phyloP scores from a whole-genome alignment of 23 red algal genomes.

The Gracilaria domingensis region DNA sequence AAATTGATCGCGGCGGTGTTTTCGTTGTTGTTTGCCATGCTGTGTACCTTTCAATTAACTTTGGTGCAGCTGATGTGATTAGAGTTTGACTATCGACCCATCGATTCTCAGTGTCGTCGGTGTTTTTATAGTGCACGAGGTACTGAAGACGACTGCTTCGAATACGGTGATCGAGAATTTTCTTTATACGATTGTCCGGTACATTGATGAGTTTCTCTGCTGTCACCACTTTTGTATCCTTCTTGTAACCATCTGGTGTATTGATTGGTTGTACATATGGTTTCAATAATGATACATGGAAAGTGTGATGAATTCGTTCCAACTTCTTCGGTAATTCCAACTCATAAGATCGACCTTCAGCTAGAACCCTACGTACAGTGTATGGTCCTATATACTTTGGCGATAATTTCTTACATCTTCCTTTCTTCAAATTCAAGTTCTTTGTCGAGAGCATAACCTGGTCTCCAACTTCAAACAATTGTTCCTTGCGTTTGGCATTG shows the following conservation, averaged over 20 bases:
- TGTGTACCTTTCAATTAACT: background rate
- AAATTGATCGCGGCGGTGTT: background rate
- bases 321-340: background rate
- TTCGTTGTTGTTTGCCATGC: background rate
- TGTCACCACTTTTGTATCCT: background rate
- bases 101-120: conserved; percentile 1
- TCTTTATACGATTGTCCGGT: background rate
- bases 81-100: conserved; percentile 12
- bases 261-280: background rate
- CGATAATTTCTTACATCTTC: background rate
- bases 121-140: conserved; percentile 21
- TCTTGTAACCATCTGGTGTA: background rate
- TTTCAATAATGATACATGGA: conserved; percentile 1
- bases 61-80: background rate
- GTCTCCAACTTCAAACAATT: conserved; percentile 3
- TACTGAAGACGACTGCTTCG: background rate
- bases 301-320: background rate
- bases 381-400: background rate
- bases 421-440: background rate
- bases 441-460: background rate
- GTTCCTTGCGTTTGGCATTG: too few relatives aligned
- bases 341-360: background rate
- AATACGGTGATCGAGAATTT: conserved; percentile 3
- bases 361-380: background rate
- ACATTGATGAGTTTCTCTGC: background rate